Percentiles rank a stretch among this genome's conserved stretches.
Conservation (phyloP, 2,329 filamentous ascomycete species). For the Ascochyta rabiei region DNA sequence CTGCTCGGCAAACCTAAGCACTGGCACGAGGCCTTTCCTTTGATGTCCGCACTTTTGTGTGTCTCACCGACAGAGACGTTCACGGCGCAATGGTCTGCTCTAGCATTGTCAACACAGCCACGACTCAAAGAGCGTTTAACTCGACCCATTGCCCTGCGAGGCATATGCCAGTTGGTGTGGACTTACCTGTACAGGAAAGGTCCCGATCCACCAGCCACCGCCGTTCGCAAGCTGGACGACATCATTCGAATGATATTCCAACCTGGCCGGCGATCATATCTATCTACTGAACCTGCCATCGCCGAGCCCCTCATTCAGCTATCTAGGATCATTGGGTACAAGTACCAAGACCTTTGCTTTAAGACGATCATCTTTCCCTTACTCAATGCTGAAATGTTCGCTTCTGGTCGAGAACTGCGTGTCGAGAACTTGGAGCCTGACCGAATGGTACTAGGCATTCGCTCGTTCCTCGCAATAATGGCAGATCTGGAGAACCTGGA, state of each 20-base stretch:
- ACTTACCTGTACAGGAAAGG: slow-evolving; percentile 84
- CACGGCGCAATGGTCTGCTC: slow-evolving; percentile 81
- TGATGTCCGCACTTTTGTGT: slow-evolving; percentile 86
- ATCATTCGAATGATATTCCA: slow-evolving; percentile 85
- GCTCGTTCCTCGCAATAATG: slow-evolving; percentile 92
- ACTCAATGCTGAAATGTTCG: slow-evolving; percentile 90
- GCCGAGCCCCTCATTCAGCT: slow-evolving; percentile 91
- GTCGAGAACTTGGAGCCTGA: slow-evolving; percentile 96
- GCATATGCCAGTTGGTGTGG: slow-evolving; percentile 90
- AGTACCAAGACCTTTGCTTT: slow-evolving; percentile 92
- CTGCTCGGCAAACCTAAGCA: slow-evolving; percentile 92
- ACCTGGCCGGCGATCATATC: slow-evolving; percentile 76
- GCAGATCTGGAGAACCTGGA: slow-evolving; percentile 87
- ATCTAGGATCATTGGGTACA: slow-evolving; percentile 92
- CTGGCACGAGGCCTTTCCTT: slow-evolving; percentile 86
- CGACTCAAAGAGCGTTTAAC: slow-evolving; percentile 84
- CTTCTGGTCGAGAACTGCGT: slow-evolving; percentile 75
- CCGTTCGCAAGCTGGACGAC: slow-evolving; percentile 84
- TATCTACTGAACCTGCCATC: slow-evolving; percentile 82
- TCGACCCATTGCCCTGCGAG: slow-evolving; percentile 81
- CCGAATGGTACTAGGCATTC: slow-evolving; percentile 95
- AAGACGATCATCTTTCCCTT: slow-evolving; percentile 91
- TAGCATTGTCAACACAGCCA: slow-evolving; percentile 77
- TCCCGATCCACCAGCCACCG: slow-evolving; percentile 70
- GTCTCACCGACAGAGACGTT: slow-evolving; percentile 86